These are phyloP conservation scores for Neoscytalidium dimidiatum DNA, from an alignment of 2,329 filamentous ascomycete genomes.

Conservation along the genomic window DNA sequence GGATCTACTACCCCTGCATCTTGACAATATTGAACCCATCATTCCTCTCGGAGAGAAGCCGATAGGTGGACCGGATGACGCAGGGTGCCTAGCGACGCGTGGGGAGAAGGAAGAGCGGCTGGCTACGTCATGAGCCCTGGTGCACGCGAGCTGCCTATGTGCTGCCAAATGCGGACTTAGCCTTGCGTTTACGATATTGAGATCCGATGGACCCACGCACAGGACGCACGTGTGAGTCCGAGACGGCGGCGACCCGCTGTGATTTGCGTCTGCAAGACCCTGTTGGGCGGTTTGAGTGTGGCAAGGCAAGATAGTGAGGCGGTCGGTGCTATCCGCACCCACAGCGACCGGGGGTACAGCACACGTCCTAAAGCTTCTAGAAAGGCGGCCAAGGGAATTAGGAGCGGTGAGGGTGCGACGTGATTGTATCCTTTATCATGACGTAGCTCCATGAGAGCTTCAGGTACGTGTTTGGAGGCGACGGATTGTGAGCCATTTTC, in stretches of 20 bases:
- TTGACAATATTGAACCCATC: too few relatives aligned
- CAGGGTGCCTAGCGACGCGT: not conserved
- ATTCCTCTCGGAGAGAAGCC: not conserved
- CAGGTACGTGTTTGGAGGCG: too few relatives aligned
- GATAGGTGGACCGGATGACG: not conserved
- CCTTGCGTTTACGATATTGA: not conserved
- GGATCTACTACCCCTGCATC: not conserved
- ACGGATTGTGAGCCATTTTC: too few relatives aligned
- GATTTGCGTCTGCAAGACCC: not conserved
- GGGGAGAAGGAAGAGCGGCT: not conserved
- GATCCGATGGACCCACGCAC: too few relatives aligned
- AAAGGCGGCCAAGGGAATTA: not conserved
- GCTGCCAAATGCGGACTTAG: not conserved
- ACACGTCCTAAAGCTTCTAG: not conserved
- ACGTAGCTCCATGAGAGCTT: too few relatives aligned
- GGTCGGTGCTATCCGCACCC: not conserved
- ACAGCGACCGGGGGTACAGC: not conserved
- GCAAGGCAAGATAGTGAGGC: slow-evolving; percentile 4
- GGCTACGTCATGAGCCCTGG: not conserved
- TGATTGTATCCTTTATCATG: not conserved
- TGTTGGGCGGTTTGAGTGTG: not conserved
- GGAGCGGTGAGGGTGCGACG: not conserved
- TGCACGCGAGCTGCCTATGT: not conserved
- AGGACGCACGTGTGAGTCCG: too few relatives aligned
- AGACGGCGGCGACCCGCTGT: not conserved